Percentiles rank a stretch among this genome's conserved stretches.
Conservation (phyloP, 768 basidiomycete genomes). For the Leccinum disarticulatum region DNA sequence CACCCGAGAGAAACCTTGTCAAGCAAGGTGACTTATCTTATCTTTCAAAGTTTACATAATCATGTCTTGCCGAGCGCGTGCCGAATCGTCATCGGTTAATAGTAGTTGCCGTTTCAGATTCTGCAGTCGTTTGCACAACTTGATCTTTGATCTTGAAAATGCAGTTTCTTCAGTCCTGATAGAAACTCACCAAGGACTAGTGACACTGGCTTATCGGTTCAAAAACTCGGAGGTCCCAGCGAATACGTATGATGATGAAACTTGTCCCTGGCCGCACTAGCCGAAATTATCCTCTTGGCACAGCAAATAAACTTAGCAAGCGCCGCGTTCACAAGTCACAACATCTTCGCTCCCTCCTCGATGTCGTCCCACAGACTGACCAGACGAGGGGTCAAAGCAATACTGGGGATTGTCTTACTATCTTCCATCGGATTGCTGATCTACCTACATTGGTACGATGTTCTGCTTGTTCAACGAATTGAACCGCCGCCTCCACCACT, state of each 20-base stretch:
- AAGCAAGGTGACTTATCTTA: no score
- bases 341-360: not conserved
- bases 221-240: no score
- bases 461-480: not conserved
- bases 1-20: no score
- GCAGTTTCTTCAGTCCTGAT: no score
- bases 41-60: no score
- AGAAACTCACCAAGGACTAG: no score
- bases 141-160: no score
- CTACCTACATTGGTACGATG: slow-evolving; percentile 10
- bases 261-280: not conserved
- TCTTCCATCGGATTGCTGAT: slow-evolving; percentile 15
- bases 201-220: no score
- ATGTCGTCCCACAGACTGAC: slow-evolving; percentile 26
- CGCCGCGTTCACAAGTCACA: not conserved
- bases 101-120: no score
- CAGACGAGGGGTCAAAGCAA: slow-evolving; percentile 23
- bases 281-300: not conserved
- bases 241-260: not conserved
- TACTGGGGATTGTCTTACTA: slow-evolving; percentile 9
- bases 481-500: not conserved
- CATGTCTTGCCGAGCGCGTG: no score
- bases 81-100: no score
- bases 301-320: not conserved
- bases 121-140: no score